Base-by-base conservation (phyloP, 257 asterid species). In the Capsicum pubescens region DNA sequence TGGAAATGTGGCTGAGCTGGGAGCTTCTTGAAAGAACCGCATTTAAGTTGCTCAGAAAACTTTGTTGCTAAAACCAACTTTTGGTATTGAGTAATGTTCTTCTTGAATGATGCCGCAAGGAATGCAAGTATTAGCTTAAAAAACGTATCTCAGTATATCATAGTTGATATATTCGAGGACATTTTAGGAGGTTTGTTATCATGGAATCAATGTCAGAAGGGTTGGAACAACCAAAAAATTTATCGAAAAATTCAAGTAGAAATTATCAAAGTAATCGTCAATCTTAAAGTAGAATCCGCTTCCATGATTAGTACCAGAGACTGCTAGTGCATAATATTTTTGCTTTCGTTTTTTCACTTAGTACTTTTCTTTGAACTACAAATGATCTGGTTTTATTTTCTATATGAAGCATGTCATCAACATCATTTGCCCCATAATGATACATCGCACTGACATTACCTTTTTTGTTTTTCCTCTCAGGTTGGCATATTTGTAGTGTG, bases 401-500 rank as follows among this genome's bases (percentile, higher is more conserved):
- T 77, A 77, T 36, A 54, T 77, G 81, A 77, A 77, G 64, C 81
- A 26, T 77, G 64, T 26, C 21, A 21, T 77, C 50, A 50, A 7
- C 61, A 3, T 26, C 50, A 54, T 52, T 77, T 26, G 64, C 48
- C 81, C 1, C 64, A 26, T 63, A 26, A 26, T 76, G 32, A 26
- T 76, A 54, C 81, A 77, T 2, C 63, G 4, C 26, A 15, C 83
- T 88, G 88, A 44, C 80, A 77, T 78, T 83, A 81, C 76, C 66
- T 61, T 82, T 82, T 78, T 80, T 90, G 90, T 85, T 10, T 32
- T 66, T 32, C 35, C 32, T 26, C 32, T 26, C 97, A 97, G 99
- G 99, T 84, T 97, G 99, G 99, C 99, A 97, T 90, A 97, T 97
- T 84, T 97, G 99, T 85, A 97, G 95, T 85, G 94, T 87, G 84